Evolutionary conservation across 305 asterid genomes (phyloP), one percentile per base, ranked within the genome.

Genomic region (Fraxinus floribunda): DNA sequence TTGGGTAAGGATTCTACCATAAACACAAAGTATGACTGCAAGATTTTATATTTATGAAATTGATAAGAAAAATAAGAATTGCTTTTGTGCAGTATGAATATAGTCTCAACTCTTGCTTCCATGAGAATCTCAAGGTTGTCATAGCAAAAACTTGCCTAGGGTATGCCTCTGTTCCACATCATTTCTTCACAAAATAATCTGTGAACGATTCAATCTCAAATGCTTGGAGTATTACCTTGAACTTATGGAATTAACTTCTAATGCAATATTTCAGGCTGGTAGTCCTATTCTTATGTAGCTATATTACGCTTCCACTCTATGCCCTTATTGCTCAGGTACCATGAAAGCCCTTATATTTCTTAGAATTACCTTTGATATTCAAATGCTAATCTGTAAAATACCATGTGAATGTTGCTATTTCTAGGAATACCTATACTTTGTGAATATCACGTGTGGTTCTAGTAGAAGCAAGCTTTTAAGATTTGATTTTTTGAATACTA

Each of bases 271-370:
- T 15, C 92, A 94, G 99, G 91, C 86, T 94, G 8, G 91, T 86
- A 80, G 92, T 92, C 71, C 87, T 94, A 74, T 85, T 90, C 86
- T 73, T 96, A 57, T 94, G 98, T 92, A 96, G 98, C 89, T 96
- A 96, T 83, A 96, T 89, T 75, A 94, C 98, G 3, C 99, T 96
- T 84, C 99, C 98, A 7, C 94, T 96, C 8, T 96, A 96, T 85
- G 93, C 98, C 79, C 93, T 96, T 4, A 84, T 94, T 73, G 89
- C 93, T 75, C 99, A 94, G 98, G 98, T 95, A 86, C 66, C 32
- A 22, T 74, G 24, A 30, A 16, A 15, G 41, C 20, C 26, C 22
- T 15, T 30, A 70, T 30, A 32, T 70, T 70, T 70, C 76, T 70
- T 70, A 29, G 18, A 5, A 64, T 26, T 66, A 66, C 36, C 18